phyloP scores from a whole-genome alignment of 2,329 filamentous ascomycete genomes.

The Trichophyton mentagrophytes region DNA sequence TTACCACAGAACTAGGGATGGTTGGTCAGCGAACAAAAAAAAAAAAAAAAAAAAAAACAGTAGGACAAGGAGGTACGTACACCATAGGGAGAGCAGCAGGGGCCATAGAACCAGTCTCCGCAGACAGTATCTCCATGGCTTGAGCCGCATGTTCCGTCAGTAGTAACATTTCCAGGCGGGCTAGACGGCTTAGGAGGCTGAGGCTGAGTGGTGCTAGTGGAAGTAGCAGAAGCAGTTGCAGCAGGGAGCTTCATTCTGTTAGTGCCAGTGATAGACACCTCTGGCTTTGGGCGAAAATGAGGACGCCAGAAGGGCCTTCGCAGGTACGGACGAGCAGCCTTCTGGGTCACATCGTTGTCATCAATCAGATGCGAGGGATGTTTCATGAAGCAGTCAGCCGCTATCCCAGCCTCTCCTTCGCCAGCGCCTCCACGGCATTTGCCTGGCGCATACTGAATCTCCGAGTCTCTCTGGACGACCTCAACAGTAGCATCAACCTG shows the following conservation, averaged over 20 bases:
- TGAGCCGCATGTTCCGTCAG: conserved; percentile 42
- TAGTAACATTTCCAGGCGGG: background rate
- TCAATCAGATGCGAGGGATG: background rate
- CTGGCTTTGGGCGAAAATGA: background rate
- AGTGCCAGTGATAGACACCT: background rate
- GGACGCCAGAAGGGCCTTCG: background rate
- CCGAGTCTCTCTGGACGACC: background rate
- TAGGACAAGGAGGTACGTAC: conserved; percentile 29
- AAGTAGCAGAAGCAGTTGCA: background rate
- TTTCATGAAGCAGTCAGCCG: background rate
- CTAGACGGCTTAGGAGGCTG: background rate
- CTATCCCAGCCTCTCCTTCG: background rate
- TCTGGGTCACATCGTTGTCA: background rate
- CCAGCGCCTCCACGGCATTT: background rate
- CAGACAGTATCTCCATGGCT: conserved; percentile 39
- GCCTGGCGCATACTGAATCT: background rate
- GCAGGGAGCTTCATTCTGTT: background rate
- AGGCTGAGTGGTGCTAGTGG: background rate
- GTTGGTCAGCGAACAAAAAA: conserved; percentile 4
- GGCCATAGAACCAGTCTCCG: conserved; percentile 40
- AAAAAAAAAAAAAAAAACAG: background rate
- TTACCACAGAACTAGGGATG: conserved; percentile 23
- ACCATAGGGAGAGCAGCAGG: conserved; percentile 47
- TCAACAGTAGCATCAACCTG: background rate
- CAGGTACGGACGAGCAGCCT: background rate